Percentiles rank a stretch among this genome's conserved stretches.
Evolutionary conservation across 306 rosid genomes (phyloP).

Genomic region (apple (Malus domestica)): ASM211411v1 NC_041790.1:31759501-31760000

Average conservation of each 20-base stretch:
- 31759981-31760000: background rate
- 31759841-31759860: background rate
- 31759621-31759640: background rate
- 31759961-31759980: background rate
- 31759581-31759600: background rate
- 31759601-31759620: background rate
- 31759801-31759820: slow-evolving; percentile 1
- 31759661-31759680: slow-evolving; percentile 55
- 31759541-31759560: background rate
- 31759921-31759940: background rate
- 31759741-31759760: slow-evolving; percentile 42
- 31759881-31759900: background rate
- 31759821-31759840: slow-evolving; percentile 11
- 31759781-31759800: slow-evolving; percentile 60
- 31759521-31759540: background rate
- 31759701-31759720: slow-evolving; percentile 44
- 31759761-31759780: slow-evolving; percentile 40
- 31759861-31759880: background rate
- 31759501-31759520: background rate
- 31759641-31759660: slow-evolving; percentile 25
- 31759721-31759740: slow-evolving; percentile 62
- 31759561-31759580: background rate
- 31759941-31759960: background rate
- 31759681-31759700: slow-evolving; percentile 27
- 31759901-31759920: slow-evolving; percentile 7